These are phyloP conservation scores for Ophiocytium majus DNA, from an alignment of 352 stramenopile genomes.

Conservation along the genomic window DNA sequence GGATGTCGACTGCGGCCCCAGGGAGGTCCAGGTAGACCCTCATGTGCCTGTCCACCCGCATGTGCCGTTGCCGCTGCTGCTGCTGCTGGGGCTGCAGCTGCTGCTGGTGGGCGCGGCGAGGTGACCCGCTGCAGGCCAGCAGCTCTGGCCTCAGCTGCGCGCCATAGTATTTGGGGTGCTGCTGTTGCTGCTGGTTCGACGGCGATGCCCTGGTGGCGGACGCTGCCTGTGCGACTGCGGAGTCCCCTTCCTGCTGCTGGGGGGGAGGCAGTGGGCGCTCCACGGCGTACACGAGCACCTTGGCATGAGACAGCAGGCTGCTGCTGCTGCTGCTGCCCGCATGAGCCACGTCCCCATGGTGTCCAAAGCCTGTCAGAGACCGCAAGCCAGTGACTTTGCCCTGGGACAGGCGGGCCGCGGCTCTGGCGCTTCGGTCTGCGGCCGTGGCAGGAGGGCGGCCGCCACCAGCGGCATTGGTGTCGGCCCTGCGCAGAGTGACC, in stretches of 20 bases:
- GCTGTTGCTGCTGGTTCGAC: background rate
- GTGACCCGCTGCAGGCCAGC: background rate
- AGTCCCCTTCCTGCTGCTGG: background rate
- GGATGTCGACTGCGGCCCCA: background rate
- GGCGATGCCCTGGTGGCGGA: no score
- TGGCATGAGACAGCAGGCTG: background rate
- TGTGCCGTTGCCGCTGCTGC: background rate
- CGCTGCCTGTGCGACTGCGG: no score
- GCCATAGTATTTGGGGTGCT: background rate
- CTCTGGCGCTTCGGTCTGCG: background rate
- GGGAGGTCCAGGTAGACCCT: background rate
- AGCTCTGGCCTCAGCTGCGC: background rate
- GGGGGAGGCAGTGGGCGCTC: background rate
- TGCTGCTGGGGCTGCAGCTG: no score
- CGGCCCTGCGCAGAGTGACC: background rate
- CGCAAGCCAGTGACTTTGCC: no score
- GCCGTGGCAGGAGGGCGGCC: background rate
- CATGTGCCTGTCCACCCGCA: background rate
- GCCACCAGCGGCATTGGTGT: background rate
- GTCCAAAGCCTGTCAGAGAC: no score
- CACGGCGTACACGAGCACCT: background rate
- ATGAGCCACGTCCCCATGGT: background rate
- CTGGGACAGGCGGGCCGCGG: background rate
- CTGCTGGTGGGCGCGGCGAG: no score
- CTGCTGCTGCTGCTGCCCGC: background rate